Evolutionary conservation across 805 yeast species (phyloP).

Genomic region (Blastobotrys peoriensis): DNA sequence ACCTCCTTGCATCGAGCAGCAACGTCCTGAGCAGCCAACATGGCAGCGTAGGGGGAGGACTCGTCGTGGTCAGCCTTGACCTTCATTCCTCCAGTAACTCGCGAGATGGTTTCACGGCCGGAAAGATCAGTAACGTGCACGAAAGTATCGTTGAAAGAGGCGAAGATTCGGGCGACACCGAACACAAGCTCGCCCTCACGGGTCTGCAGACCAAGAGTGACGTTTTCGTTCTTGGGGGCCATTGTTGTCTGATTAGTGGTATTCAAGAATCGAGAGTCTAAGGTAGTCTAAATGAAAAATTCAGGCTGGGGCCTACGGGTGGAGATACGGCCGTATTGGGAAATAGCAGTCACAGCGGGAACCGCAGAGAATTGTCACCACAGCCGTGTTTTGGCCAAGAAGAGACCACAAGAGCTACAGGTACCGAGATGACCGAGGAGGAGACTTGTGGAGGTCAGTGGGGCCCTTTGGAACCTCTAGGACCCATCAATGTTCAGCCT

Average conservation of each 20-base stretch:
- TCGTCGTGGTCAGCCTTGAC: conserved; percentile 99
- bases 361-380: too few species aligned
- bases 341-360: background rate
- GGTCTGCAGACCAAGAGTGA: conserved; percentile 72
- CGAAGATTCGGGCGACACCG: conserved; percentile 99
- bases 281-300: background rate
- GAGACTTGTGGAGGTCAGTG: too few species aligned
- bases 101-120: conserved; percentile 99
- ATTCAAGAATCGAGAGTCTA: background rate
- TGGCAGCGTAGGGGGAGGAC: conserved; percentile 99
- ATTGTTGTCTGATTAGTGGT: conserved; percentile 11
- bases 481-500: too few species aligned
- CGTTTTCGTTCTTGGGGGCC: conserved; percentile 34
- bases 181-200: conserved; percentile 98
- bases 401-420: too few species aligned
- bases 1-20: conserved; percentile 99
- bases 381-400: too few species aligned
- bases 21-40: conserved; percentile 99
- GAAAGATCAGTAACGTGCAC: conserved; percentile 99
- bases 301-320: background rate
- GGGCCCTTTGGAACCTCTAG: too few species aligned
- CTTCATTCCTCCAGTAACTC: conserved; percentile 99
- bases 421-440: too few species aligned
- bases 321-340: background rate
- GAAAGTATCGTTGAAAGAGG: conserved; percentile 99